Evolutionary conservation across 306 rosid genomes (phyloP), one percentile per base, ranked within the genome.

Genomic region (Cucumis melo): DNA sequence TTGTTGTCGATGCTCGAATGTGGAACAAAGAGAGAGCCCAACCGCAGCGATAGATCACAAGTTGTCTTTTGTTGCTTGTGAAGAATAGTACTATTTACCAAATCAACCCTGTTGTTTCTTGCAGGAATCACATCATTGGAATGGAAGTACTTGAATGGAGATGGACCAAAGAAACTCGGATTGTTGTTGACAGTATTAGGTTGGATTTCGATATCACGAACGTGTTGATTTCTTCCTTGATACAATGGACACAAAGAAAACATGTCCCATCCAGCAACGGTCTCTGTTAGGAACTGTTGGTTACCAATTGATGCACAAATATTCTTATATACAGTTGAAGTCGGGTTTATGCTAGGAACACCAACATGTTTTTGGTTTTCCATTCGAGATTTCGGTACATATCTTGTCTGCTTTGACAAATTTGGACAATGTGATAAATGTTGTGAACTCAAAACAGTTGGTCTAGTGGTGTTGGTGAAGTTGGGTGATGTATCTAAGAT

Each of bases 41-140:
- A 72, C 68, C 91, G 84, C 83, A 91, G 36, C 10, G 96, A 91
- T 57, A 91, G 87, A 87, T 91, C 93, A 82, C 91, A 91, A 5
- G 65, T 75, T 68, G 71, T 61, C 2, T 78, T 48, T 73, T 73
- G 54, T 51, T 62, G 57, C 48, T 64, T 83, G 73, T 76, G 79
- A 51, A 46, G 65, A 72, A 62, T 32, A 64, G 67, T 32, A 64
- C 41, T 62, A 7, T 59, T 82, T 24, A 23, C 76, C 7, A 29
- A 46, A 56, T 50, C 55, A 14, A 79, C 55, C 55, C 71, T 75
- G 14, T 50, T 57, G 32, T 63, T 56, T 66, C 39, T 60, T 8
- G 86, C 66, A 77, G 82, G 51, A 77, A 56, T 73, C 78, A 56
- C 41, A 21, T 3, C 75, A 29, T 62, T 62, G 20, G 67, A 46